phyloP scores from a whole-genome alignment of 345 rosid genomes.

The Geranium brycei region DNA sequence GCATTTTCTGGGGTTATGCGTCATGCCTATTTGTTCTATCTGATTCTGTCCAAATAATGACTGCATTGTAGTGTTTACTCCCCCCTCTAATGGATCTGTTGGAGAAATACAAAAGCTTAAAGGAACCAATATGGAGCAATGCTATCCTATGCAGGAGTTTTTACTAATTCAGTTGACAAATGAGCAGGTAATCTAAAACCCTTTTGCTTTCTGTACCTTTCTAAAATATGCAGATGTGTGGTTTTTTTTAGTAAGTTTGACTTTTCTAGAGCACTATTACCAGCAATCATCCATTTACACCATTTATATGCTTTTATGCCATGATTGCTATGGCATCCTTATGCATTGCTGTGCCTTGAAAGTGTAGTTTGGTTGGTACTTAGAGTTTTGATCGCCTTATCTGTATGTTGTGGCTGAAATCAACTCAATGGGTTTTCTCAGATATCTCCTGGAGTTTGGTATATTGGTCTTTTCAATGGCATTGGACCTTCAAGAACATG shows the following conservation, averaged over 20 bases:
- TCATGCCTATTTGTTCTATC: not conserved
- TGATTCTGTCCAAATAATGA: not conserved
- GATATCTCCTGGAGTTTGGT: slow-evolving; percentile 84
- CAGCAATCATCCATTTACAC: not conserved
- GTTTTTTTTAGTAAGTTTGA: too few species aligned
- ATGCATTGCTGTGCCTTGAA: not conserved
- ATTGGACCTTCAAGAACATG: slow-evolving; percentile 74
- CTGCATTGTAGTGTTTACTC: slow-evolving; percentile 23
- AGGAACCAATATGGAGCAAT: slow-evolving; percentile 38
- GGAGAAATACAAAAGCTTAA: slow-evolving; percentile 34
- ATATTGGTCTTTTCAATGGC: slow-evolving; percentile 85
- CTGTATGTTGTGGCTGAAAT: not conserved
- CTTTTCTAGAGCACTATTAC: too few species aligned
- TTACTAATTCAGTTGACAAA: slow-evolving; percentile 53
- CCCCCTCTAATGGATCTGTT: slow-evolving; percentile 45
- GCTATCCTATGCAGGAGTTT: slow-evolving; percentile 77
- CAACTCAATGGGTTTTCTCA: slow-evolving; percentile 20
- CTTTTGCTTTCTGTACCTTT: not conserved
- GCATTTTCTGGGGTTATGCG: too few species aligned
- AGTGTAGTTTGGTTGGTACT: not conserved
- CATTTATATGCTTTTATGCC: not conserved
- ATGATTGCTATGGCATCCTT: not conserved
- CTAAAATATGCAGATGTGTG: not conserved
- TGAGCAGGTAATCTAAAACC: slow-evolving; percentile 51
- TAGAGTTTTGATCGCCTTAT: not conserved